Base-by-base conservation (phyloP, 768 basidiomycete genomes). In the Mycena venus region DNA sequence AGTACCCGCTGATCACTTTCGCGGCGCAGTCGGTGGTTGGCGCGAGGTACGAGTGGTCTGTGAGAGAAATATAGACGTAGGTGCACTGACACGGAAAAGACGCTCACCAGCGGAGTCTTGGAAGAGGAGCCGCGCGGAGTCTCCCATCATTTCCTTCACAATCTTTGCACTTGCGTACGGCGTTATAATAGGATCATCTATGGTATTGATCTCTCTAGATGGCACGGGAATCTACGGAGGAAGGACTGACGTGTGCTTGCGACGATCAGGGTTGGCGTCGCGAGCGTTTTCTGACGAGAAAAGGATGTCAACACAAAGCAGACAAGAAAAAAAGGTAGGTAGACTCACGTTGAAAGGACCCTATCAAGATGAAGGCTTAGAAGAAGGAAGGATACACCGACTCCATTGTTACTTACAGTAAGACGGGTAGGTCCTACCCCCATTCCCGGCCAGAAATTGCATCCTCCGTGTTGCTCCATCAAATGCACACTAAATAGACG, bases 391-490 rank as follows among this genome's bases (percentile, higher is more conserved):
- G 2, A 36, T n/a, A 5, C 19, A 9, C 25, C n/a, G 4, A 47
- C 14, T 9, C 2, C 29, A 14, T 29, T 6, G 3, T 42, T 14
- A 66, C 72, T 61, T 29, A 76, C 75, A 31, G 59, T 73, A 19
- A 70, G 74, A 4, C 72, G 68, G 23, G 36, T 31, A 19, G 75
- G 75, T 4, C 75, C 75, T 9, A 71, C 75, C 5, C 75, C 75
- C 0, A 72, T 76, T 1, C 75, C 75, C 3, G 75, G 75, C 75
- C 75, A 76, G 29, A 62, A 74, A 4, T 76, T 72, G 29, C 75
- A 76, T 7, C 75, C 75, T n/a, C 75, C 75, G 27, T 76, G 75
- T 34, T 76, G 75, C n/a, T 76, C 75, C 64, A 70, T 76, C 32
- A 76, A 12, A 64, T 76, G 75, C 3, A 76, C 75, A 2, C 75